Conservation (phyloP, 2,329 filamentous ascomycete species). For the Nemania serpens region DNA sequence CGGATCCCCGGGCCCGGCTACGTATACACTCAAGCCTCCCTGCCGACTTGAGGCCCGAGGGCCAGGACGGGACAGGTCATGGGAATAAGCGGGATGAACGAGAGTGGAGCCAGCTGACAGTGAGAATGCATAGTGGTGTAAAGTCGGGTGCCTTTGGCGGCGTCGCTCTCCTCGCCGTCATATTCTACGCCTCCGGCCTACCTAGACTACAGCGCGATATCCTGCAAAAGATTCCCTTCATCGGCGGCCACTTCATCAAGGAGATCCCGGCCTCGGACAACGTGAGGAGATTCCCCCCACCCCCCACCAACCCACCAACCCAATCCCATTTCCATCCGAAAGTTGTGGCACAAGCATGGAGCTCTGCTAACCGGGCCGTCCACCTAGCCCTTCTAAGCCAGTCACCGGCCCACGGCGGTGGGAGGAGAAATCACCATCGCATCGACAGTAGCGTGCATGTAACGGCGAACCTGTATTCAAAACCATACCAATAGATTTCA, state of each 20-base stretch:
- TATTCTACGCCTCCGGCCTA: conserved; percentile 66
- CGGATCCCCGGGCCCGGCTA: neutral
- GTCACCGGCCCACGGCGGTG: conserved; percentile 13
- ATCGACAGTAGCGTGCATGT: conserved; percentile 33
- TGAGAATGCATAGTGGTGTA: conserved; percentile 48
- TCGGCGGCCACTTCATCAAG: conserved; percentile 57
- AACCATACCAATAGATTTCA: conserved; percentile 38
- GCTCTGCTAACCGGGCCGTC: conserved; percentile 15
- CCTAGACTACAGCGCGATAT: conserved; percentile 64
- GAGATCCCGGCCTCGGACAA: conserved; percentile 65
- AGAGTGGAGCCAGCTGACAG: conserved; percentile 10
- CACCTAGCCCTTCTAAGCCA: conserved; percentile 37
- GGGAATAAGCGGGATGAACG: neutral
- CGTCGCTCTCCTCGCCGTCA: conserved; percentile 60
- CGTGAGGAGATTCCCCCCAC: conserved; percentile 56
- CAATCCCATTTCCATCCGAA: too few relatives aligned
- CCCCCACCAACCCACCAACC: neutral
- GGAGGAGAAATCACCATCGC: conserved; percentile 18
- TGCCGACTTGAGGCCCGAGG: too few relatives aligned
- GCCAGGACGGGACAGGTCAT: too few relatives aligned
- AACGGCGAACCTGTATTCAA: conserved; percentile 37
- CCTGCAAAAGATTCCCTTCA: conserved; percentile 62
- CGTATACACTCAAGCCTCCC: too few relatives aligned
- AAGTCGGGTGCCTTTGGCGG: conserved; percentile 61
- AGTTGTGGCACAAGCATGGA: neutral